Base-by-base conservation (phyloP, 2,329 filamentous ascomycete genomes). In the Neonectria coccinea region DNA sequence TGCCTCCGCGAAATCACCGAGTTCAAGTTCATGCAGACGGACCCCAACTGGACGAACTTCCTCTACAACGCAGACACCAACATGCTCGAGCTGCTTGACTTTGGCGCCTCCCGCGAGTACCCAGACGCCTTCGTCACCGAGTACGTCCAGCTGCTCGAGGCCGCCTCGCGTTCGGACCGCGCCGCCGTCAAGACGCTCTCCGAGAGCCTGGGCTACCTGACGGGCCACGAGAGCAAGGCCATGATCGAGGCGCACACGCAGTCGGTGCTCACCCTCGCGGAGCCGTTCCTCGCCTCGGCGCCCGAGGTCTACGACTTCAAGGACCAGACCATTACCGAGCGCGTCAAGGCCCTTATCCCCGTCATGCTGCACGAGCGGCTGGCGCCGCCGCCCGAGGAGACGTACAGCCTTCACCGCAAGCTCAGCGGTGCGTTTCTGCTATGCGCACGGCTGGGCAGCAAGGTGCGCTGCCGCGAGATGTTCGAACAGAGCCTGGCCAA, bases 21-120 rank as follows among this genome's bases (percentile, higher is more conserved):
- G 79, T 98, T 97, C 87, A 90, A 86, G 65, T 98, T 97, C 82
- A 99, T 99, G 96, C 96, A 99, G 81, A 99, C 96, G 5, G 96
- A 99, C 76, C 96, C 96, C 44, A 99, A 99, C 83, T 99, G 96
- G 96, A 98, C 95, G 36, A 99, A 99, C 80, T 99, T 99, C 79
- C 85, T 98, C 20, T 99, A 93, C 84, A 96, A 98, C 73, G 83
- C 89, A 1, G 73, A 82, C 20, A 88, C 85, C 4, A 83, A 89
- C 72, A 91, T 89, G 75, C 89, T 99, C 14, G 94, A 97, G 79
- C 87, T 99, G 1, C 89, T 99, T 56, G 97, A 99, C 80, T 99
- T 99, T 79, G 96, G 96, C 64, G 96, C 96, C 39, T 94, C 91
- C 20, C 87, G 96, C 73, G 95, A 94, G 70, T 99, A 90, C 76